Base-by-base conservation (phyloP, 768 basidiomycete species). In the Macrolepiota dolichaula region DNA sequence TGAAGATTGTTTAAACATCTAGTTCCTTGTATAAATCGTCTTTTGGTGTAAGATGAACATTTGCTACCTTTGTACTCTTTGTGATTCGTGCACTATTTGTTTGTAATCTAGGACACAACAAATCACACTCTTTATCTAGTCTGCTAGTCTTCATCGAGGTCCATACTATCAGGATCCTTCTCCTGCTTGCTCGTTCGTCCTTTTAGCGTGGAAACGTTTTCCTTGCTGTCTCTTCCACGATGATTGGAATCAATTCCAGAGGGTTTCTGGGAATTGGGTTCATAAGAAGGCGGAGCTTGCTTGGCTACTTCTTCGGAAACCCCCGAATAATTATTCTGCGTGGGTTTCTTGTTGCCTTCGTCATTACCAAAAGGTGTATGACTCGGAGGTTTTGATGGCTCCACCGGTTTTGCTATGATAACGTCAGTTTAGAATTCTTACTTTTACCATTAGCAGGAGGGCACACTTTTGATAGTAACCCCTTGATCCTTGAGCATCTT, bases 1-100 rank as follows among this genome's bases (percentile, higher is more conserved):
- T 51, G 80, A 81, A 27, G 74, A 77, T 25, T 81, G 83, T 64
- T 57, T 37, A 64, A 65, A 27, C 60, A 57, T 66, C 55, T 59
- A 50, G 25, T 24, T 38, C 40, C 38, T 15, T 44, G 15, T 32
- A 13, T 49, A 19, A 35, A 46, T 29, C 36, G 40, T n/a, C 19
- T 7, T 35, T 7, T 25, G 29, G 19, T 12, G 35, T 24, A 51
- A 12, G 38, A 50, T 51, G 38, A 22, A 27, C 37, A 51, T 38
- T 15, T 11, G 7, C 27, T 44, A 29, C 53, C 51, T 51, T 50
- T 47, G 27, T 22, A 44, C 36, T 19, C 12, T 53, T 46, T 17
- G 17, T 13, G 49, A 22, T 11, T 27, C 19, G n/a, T 5, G 19
- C 42, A 44, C 15, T 19, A 44, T 17, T 44, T 11, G 15, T 17